These are phyloP conservation scores for Alternaria ethzedia DNA, from an alignment of 2,329 filamentous ascomycete species.

Conservation along the genomic window DNA sequence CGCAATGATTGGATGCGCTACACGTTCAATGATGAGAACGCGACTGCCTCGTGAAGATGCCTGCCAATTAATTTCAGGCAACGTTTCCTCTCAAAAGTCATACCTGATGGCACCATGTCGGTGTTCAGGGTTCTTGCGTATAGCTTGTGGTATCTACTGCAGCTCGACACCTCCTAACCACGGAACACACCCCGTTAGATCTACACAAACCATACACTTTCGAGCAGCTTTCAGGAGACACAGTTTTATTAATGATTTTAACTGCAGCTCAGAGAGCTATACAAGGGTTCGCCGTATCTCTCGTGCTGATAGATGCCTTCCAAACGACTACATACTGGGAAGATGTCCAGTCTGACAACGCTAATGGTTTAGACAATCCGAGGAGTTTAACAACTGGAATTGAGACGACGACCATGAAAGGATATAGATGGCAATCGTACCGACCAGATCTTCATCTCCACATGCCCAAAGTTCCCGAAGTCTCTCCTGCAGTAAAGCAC, in stretches of 20 bases:
- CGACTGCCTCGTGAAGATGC: not conserved
- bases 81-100: not conserved
- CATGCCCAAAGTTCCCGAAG: not conserved
- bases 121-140: not conserved
- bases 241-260: not conserved
- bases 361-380: not conserved
- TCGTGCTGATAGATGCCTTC: not conserved
- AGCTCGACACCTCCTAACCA: not conserved
- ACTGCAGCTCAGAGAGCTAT: not conserved
- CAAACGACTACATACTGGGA: not conserved
- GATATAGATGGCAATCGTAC: not conserved
- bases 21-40: not conserved
- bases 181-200: not conserved
- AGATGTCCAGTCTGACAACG: not conserved
- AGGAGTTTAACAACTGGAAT: not conserved
- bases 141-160: not conserved
- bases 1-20: conserved; percentile 1
- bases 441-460: not conserved
- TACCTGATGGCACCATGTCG: not conserved
- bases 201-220: not conserved
- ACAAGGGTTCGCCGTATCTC: not conserved
- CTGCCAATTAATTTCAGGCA: not conserved
- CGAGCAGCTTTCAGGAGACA: not conserved
- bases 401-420: not conserved
- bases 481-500: not conserved